Base-by-base conservation (phyloP, 768 basidiomycete species). In the Boletellus ananiceps region DNA sequence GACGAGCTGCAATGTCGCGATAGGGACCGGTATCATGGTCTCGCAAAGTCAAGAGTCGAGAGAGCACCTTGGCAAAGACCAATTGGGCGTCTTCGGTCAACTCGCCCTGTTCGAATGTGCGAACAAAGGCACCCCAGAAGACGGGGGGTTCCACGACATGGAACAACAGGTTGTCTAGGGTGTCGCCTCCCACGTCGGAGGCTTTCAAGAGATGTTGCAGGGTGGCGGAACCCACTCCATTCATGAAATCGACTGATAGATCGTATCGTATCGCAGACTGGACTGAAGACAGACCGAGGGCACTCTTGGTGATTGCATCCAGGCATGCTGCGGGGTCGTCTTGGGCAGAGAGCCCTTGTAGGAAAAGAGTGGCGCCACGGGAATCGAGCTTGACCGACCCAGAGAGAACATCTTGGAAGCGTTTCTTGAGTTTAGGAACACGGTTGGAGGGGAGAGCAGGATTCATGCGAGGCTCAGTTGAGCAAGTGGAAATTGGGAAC, bases 101-200 rank as follows among this genome's bases (percentile, higher is more conserved):
- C 5, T 55, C 45, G 11, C 58, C 61, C 12, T 56, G 52, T 29
- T 65, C 57, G 45, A 75, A 76, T 4, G 69, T 61, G 12, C 57
- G 35, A 2, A 59, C 49, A 40, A 75, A 73, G 2, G 56, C 53
- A 16, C 38, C 46, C 78, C 76, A 82, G 52, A 81, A 81, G 23
- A 78, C 66, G 0, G 78, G 71, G 3, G 80, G 80, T 1, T 81
- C 71, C 2, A 75, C 72, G 18, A 82, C 66, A 11, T 63, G 57
- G 40, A 62, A 39, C 33, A 83, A 33, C 12, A 82, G 42, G n/a
- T 64, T 57, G 15, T 68, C 57, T 13, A 82, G 50, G 35, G 71
- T 65, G 11, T 63, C 47, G 2, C 80, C 81, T 18, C 68, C 70
- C 38, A 81, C 66, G n/a, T 54, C 55, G 21, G 57, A 62, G 6